These are phyloP conservation scores for Cladophialophora immunda DNA, from an alignment of 2,329 filamentous ascomycete species.

Conservation along the genomic window DNA sequence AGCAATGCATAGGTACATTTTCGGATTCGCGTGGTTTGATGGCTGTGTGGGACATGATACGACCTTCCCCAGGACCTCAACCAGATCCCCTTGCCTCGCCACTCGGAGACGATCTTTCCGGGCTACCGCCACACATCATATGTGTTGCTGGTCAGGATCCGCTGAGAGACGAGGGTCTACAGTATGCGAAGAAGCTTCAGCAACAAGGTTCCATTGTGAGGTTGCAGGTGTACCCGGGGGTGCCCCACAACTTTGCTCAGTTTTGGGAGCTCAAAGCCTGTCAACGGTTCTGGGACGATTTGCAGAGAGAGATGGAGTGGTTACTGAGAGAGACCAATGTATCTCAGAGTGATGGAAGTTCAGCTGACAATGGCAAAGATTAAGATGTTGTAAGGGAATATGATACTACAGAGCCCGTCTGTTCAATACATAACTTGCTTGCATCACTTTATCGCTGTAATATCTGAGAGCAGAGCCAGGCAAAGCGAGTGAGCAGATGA, in stretches of 20 bases:
- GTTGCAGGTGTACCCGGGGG: slow-evolving; percentile 53
- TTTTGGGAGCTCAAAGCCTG: slow-evolving; percentile 15
- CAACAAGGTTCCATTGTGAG: slow-evolving; percentile 53
- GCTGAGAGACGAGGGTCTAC: slow-evolving; percentile 61
- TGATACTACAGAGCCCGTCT: too few relatives aligned
- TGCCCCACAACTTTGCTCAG: slow-evolving; percentile 48
- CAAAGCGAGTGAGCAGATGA: not conserved
- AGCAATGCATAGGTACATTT: slow-evolving; percentile 11
- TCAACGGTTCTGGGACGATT: slow-evolving; percentile 10
- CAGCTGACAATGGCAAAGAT: not conserved
- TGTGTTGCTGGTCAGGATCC: slow-evolving; percentile 62
- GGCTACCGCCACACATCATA: slow-evolving; percentile 58
- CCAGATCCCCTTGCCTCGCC: slow-evolving; percentile 19
- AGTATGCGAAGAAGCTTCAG: slow-evolving; percentile 59
- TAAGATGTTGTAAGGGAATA: not conserved
- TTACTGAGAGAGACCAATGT: not conserved
- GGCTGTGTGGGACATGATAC: slow-evolving; percentile 23
- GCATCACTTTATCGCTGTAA: too few relatives aligned
- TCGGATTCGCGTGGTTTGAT: slow-evolving; percentile 18
- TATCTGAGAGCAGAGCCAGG: not conserved
- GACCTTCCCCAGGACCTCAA: not conserved
- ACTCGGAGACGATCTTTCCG: slow-evolving; percentile 28
- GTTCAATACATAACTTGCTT: not conserved
- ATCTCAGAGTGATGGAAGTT: not conserved
- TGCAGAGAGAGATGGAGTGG: not conserved